These are phyloP conservation scores for Ammopiptanthus mongolicus DNA, from an alignment of 306 rosid species.

Conservation along the genomic window DNA sequence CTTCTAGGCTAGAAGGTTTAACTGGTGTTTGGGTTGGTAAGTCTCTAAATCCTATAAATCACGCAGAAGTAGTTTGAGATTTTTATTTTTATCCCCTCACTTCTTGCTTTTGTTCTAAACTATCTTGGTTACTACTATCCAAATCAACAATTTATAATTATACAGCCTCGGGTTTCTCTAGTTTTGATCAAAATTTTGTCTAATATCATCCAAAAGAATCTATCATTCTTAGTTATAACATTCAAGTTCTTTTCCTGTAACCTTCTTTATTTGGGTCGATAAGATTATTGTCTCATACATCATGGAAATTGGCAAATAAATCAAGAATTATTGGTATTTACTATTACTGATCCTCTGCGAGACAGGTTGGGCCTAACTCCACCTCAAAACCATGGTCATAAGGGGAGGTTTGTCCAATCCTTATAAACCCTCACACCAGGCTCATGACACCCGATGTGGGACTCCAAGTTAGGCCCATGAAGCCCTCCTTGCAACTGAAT, in stretches of 20 bases:
- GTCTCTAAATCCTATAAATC: background rate
- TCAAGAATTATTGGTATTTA: background rate
- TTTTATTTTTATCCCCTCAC: background rate
- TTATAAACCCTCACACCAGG: too few species aligned
- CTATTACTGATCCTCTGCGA: background rate
- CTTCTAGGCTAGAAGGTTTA: conserved; percentile 64
- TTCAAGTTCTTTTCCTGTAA: background rate
- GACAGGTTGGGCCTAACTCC: too few species aligned
- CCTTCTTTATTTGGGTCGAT: background rate
- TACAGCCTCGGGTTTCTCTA: background rate
- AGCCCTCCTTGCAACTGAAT: too few species aligned
- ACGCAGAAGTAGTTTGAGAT: background rate
- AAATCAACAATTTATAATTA: background rate
- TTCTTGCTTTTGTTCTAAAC: background rate
- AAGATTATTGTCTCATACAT: background rate
- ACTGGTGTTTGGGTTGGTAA: conserved; percentile 95
- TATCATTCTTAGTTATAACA: background rate
- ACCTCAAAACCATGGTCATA: too few species aligned
- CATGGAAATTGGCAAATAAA: background rate
- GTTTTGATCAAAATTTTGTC: too few species aligned
- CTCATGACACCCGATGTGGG: too few species aligned
- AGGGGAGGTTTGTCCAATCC: too few species aligned
- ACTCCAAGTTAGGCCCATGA: too few species aligned
- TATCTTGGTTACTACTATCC: background rate
- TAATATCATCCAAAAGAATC: background rate